Percentiles rank a stretch among this genome's conserved stretches.
Evolutionary conservation across 495 filamentous ascomycete species (phyloP).

Genomic region (Xylaria sp.): DNA sequence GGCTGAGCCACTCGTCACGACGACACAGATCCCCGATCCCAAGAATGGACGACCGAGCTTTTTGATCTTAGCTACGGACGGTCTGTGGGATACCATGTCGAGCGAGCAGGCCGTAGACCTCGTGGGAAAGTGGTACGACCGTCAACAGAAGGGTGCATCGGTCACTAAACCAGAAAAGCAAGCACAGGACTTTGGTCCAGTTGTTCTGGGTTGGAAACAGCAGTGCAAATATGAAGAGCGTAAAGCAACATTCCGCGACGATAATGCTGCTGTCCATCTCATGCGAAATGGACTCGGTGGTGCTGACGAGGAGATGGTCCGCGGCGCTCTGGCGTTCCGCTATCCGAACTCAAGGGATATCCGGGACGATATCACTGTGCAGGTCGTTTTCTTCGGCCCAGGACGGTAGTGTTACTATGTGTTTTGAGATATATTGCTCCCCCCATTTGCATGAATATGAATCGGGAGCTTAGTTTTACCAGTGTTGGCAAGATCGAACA

Average conservation of each 20-base stretch:
- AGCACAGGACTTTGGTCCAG: constrained; percentile 27
- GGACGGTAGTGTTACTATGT: not conserved
- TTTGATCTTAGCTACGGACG: constrained; percentile 69
- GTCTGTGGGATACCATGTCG: constrained; percentile 68
- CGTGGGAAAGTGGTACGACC: constrained; percentile 62
- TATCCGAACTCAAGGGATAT: constrained; percentile 57
- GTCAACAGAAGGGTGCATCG: constrained; percentile 28
- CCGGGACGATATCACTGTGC: constrained; percentile 67
- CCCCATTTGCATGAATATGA: not conserved
- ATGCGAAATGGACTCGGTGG: constrained; percentile 69
- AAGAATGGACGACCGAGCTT: constrained; percentile 52
- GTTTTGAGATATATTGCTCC: not conserved
- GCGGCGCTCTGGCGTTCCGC: constrained; percentile 56
- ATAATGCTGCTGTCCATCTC: constrained; percentile 69
- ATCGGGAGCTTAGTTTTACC: not conserved
- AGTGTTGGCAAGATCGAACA: not conserved
- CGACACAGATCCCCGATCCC: constrained; percentile 53
- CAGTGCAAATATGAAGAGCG: constrained; percentile 35
- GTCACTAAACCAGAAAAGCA: constrained; percentile 29
- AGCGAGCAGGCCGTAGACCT: constrained; percentile 66
- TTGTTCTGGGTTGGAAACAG: constrained; percentile 34
- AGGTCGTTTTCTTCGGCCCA: constrained; percentile 65
- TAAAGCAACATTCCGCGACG: constrained; percentile 54
- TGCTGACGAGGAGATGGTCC: constrained; percentile 61
- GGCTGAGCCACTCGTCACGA: constrained; percentile 68